phyloP scores from a whole-genome alignment of 164 flowering plant species.

The Kalanchoe fedtschenkoi region DNA sequence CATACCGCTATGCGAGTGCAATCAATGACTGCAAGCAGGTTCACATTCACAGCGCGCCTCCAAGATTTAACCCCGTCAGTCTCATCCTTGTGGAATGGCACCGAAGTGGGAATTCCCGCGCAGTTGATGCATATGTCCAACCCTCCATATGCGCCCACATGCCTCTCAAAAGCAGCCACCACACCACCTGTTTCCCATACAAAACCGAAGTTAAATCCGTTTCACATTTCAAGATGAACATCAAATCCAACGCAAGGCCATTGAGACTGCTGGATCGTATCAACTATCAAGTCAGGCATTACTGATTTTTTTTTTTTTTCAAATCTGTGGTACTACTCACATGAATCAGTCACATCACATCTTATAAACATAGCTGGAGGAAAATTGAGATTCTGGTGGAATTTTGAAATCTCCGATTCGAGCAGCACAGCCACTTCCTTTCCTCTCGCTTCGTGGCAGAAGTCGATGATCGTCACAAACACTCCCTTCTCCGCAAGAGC shows the following conservation, averaged over 20 bases:
- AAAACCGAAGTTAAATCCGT: neutral
- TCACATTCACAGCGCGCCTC: conserved; percentile 56
- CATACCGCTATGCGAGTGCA: conserved; percentile 83
- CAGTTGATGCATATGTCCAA: conserved; percentile 76
- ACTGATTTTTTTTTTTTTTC: no score
- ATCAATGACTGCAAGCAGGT: conserved; percentile 60
- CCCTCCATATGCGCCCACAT: conserved; percentile 65
- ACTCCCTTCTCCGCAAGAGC: conserved; percentile 74
- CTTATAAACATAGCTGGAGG: conserved; percentile 52
- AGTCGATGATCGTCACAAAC: conserved; percentile 71
- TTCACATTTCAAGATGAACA: neutral
- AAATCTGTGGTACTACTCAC: no score
- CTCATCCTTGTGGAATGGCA: conserved; percentile 47
- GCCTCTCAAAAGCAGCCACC: conserved; percentile 61
- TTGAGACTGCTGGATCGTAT: no score
- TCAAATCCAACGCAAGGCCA: no score
- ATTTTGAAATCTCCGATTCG: conserved; percentile 39
- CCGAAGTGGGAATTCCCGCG: conserved; percentile 54
- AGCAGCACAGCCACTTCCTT: conserved; percentile 43
- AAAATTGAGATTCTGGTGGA: conserved; percentile 39
- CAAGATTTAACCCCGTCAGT: conserved; percentile 63
- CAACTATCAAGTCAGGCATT: no score
- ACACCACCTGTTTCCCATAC: conserved; percentile 57
- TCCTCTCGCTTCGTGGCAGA: conserved; percentile 59
- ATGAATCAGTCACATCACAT: conserved; percentile 62